These are phyloP conservation scores for Spirogloea muscicola DNA, from an alignment of 139 green algal genomes.

Conservation along the genomic window DNA sequence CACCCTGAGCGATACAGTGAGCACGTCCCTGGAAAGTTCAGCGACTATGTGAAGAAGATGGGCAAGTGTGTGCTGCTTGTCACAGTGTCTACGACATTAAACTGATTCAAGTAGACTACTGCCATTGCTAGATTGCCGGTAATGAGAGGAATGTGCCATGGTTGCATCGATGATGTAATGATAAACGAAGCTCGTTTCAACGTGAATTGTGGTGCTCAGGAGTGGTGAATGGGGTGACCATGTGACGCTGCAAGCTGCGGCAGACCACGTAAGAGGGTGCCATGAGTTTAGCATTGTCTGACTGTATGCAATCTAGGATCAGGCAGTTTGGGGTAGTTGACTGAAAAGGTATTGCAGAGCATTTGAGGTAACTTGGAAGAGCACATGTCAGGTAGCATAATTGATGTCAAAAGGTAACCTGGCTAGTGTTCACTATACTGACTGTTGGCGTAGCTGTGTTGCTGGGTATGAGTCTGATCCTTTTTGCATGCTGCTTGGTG, in stretches of 20 bases:
- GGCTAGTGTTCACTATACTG: too few relatives aligned
- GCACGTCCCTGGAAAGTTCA: constrained; percentile 58
- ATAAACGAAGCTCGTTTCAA: constrained; percentile 2
- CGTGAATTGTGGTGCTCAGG: constrained; percentile 13
- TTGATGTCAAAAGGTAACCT: too few relatives aligned
- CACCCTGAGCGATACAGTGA: constrained; percentile 54
- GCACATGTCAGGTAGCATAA: too few relatives aligned
- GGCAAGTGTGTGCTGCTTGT: not conserved
- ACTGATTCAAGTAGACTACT: not conserved
- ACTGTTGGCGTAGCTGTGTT: too few relatives aligned
- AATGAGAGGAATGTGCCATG: not conserved
- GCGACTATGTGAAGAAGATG: constrained; percentile 57
- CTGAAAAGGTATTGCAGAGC: too few relatives aligned
- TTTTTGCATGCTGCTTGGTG: too few relatives aligned
- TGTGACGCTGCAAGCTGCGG: constrained; percentile 68
- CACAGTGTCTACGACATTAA: not conserved
- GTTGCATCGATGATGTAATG: constrained; percentile 7
- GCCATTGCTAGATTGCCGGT: not conserved
- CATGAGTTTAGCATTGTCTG: too few relatives aligned
- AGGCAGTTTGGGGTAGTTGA: too few relatives aligned
- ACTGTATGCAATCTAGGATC: too few relatives aligned
- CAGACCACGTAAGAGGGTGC: constrained; percentile 21
- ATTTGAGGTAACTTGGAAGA: too few relatives aligned
- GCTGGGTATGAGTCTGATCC: too few relatives aligned
- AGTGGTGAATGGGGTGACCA: constrained; percentile 74